These are phyloP conservation scores for Alternaria infectoria DNA, from an alignment of 2,329 filamentous ascomycete genomes.

Conservation along the genomic window DNA sequence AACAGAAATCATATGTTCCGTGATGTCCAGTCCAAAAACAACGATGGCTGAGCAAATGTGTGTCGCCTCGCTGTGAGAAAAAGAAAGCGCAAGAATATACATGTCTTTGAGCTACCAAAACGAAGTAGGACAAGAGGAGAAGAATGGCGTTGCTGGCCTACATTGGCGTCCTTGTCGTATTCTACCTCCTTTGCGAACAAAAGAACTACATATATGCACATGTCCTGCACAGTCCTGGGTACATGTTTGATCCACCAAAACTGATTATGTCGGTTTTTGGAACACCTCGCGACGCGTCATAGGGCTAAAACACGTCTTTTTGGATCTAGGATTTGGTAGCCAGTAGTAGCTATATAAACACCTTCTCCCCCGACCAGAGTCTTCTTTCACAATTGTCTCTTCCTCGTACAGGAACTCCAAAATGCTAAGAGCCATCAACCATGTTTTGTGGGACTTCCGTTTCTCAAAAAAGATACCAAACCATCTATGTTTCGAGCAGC, in stretches of 20 bases:
- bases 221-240: not conserved
- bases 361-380: not conserved
- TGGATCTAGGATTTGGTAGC: not conserved
- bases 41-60: not conserved
- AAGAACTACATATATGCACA: accelerated
- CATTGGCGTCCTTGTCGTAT: not conserved
- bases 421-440: no score
- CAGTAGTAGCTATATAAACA: not conserved
- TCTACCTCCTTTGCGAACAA: not conserved
- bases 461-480: no score
- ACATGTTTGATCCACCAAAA: not conserved
- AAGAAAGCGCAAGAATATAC: not conserved
- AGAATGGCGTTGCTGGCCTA: not conserved
- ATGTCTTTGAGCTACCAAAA: not conserved
- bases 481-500: no score
- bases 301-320: not conserved
- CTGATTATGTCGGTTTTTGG: accelerated
- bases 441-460: no score
- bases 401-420: no score
- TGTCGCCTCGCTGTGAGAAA: not conserved
- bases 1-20: accelerated
- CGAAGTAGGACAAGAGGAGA: not conserved
- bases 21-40: not conserved
- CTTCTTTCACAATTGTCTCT: not conserved
- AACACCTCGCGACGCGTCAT: accelerated